phyloP scores from a whole-genome alignment of 2,329 filamentous ascomycete genomes.

The Hypoxylon sp. region DNA sequence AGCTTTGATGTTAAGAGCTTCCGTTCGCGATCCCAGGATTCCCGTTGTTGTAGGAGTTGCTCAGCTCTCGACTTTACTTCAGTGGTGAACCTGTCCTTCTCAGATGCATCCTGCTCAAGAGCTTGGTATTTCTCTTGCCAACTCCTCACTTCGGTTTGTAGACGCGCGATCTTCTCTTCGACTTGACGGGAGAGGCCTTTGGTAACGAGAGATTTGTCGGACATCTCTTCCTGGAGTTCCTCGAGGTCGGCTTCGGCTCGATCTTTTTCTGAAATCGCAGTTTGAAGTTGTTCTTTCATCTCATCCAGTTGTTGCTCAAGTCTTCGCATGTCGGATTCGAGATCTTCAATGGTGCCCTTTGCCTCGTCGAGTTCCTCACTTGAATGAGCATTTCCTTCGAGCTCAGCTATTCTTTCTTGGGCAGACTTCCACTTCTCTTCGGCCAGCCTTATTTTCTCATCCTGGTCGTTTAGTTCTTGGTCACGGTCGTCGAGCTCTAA shows the following conservation, averaged over 20 bases:
- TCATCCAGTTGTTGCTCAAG: conserved; percentile 70
- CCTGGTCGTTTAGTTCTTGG: conserved; percentile 66
- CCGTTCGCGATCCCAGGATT: conserved; percentile 58
- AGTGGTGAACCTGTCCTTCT: conserved; percentile 63
- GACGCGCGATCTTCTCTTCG: conserved; percentile 76
- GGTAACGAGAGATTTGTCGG: conserved; percentile 82
- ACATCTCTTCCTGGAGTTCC: conserved; percentile 81
- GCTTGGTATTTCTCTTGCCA: conserved; percentile 64
- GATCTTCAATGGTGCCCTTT: conserved; percentile 70
- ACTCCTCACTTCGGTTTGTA: conserved; percentile 76
- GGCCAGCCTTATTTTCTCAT: conserved; percentile 62
- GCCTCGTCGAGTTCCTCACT: conserved; percentile 69
- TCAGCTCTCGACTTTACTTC: conserved; percentile 62
- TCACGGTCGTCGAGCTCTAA: conserved; percentile 69
- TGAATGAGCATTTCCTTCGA: conserved; percentile 70
- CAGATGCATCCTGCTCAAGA: conserved; percentile 66
- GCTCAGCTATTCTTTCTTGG: conserved; percentile 65
- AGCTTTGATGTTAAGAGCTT: conserved; percentile 65
- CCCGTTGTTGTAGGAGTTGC: conserved; percentile 61
- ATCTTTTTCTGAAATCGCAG: conserved; percentile 68
- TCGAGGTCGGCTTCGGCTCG: conserved; percentile 72
- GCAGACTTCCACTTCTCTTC: conserved; percentile 72
- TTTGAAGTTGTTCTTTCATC: conserved; percentile 67
- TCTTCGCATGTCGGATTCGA: conserved; percentile 68
- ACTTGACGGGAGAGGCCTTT: conserved; percentile 82